Conservation (phyloP, 352 stramenopile genomes). For the Phytophthora europaea region DNA sequence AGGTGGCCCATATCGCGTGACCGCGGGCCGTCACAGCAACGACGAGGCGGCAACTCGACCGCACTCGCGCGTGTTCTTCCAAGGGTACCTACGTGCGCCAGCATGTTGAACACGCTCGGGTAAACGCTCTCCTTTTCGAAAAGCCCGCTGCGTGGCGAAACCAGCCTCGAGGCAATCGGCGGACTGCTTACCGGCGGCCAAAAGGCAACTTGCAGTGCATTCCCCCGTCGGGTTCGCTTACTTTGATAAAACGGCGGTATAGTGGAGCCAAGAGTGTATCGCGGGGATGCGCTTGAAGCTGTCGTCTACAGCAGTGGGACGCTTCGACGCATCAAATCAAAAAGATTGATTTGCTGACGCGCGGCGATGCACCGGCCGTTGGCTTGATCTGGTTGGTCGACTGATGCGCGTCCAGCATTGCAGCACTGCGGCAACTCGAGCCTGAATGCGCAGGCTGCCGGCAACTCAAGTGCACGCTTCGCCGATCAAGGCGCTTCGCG, state of each 20-base stretch:
- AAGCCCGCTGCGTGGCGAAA: neutral
- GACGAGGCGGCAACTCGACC: constrained; percentile 2
- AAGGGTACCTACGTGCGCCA: neutral
- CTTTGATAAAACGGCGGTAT: constrained; percentile 11
- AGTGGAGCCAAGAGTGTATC: constrained; percentile 13
- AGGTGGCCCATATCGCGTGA: constrained; percentile 16
- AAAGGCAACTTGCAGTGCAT: constrained; percentile 13
- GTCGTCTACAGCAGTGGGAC: constrained; percentile 33
- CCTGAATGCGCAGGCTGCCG: constrained; percentile 11
- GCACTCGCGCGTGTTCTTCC: constrained; percentile 22
- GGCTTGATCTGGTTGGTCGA: neutral
- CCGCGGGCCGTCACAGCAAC: constrained; percentile 3
- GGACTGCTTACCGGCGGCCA: constrained; percentile 21
- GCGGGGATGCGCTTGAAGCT: constrained; percentile 8
- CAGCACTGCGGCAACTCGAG: constrained; percentile 19
- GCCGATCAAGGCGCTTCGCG: neutral
- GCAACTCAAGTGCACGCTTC: constrained; percentile 4
- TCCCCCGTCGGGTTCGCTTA: constrained; percentile 1
- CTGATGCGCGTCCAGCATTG: constrained; percentile 7
- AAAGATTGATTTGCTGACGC: too few species aligned
- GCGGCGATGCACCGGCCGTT: neutral
- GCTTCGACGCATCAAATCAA: constrained; percentile 9
- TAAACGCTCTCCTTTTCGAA: neutral
- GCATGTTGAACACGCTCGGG: constrained; percentile 15
- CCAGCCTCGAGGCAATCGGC: constrained; percentile 5